Evolutionary conservation across 2,329 filamentous ascomycete species (phyloP).

Genomic region (Stagonosporopsis rhizophila): DNA sequence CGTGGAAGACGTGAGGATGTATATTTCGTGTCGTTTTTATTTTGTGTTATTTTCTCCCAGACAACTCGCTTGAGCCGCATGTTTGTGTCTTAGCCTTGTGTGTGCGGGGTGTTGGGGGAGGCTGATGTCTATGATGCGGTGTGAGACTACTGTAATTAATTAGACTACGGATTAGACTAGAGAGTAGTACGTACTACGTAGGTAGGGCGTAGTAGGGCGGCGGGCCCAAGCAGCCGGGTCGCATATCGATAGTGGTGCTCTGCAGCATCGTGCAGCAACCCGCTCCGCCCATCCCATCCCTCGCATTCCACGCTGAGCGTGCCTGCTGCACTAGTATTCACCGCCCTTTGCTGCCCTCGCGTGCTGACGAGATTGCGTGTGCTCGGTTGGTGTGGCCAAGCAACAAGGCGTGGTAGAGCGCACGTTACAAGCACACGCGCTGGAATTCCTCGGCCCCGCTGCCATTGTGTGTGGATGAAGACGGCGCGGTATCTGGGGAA

Average conservation of each 20-base stretch:
- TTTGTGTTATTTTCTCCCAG: too few species aligned
- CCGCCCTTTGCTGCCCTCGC: slow-evolving; percentile 25
- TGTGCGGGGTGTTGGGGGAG: too few species aligned
- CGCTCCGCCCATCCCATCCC: slow-evolving; percentile 12
- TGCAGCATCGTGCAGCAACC: slow-evolving; percentile 12
- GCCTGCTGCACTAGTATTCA: slow-evolving; percentile 15
- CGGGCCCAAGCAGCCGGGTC: slow-evolving; percentile 12
- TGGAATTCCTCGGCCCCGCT: slow-evolving; percentile 20
- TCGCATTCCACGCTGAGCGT: slow-evolving; percentile 17
- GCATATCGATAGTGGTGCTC: slow-evolving; percentile 8
- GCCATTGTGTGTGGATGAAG: slow-evolving; percentile 27
- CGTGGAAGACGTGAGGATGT: background rate
- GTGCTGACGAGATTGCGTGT: background rate
- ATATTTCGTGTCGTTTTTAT: too few species aligned
- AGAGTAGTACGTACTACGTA: too few species aligned
- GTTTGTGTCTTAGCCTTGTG: background rate
- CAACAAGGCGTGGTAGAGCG: slow-evolving; percentile 4
- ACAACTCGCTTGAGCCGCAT: background rate
- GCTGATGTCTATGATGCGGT: slow-evolving; percentile 8
- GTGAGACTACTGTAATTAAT: slow-evolving; percentile 11
- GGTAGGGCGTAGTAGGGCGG: too few species aligned
- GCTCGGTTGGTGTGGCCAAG: slow-evolving; percentile 11
- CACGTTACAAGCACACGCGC: slow-evolving; percentile 8
- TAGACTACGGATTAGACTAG: too few species aligned
- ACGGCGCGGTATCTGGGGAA: slow-evolving; percentile 30